Conservation (phyloP, 2,329 filamentous ascomycete genomes). For the Alternaria ventricosa region DNA sequence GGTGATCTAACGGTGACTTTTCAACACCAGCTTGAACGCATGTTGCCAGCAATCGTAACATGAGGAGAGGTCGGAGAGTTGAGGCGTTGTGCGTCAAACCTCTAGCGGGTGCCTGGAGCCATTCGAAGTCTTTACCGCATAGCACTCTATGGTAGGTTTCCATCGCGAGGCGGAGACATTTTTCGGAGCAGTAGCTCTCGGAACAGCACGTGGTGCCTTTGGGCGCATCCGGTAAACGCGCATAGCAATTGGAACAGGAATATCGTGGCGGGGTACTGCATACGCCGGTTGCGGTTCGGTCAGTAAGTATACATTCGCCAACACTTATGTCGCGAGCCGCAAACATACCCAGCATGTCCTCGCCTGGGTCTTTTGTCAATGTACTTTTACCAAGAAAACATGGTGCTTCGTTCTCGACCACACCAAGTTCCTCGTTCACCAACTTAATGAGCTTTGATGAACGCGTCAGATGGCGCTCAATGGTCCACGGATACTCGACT, state of each 20-base stretch:
- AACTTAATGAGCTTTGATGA: conserved; percentile 1
- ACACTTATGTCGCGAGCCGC: conserved; percentile 2
- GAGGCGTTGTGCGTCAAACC: conserved; percentile 22
- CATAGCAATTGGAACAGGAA: conserved; percentile 32
- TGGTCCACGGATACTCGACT: conserved; percentile 21
- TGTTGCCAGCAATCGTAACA: conserved; percentile 36
- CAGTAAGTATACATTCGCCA: conserved; percentile 23
- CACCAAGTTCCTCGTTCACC: conserved; percentile 3
- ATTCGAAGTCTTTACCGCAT: conserved; percentile 39
- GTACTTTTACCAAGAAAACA: conserved; percentile 10
- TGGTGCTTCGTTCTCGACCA: neutral
- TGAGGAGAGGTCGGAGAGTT: conserved; percentile 33
- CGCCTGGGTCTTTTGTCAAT: neutral
- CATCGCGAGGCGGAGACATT: conserved; percentile 31
- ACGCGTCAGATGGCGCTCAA: conserved; percentile 8
- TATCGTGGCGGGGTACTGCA: conserved; percentile 23
- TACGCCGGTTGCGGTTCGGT: conserved; percentile 15
- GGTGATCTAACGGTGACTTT: conserved; percentile 32
- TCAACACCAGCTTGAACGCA: conserved; percentile 26
- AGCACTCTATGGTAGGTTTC: conserved; percentile 32
- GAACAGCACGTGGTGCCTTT: conserved; percentile 25
- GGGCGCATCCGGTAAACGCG: conserved; percentile 8
- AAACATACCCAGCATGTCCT: conserved; percentile 18
- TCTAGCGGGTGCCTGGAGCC: conserved; percentile 20
- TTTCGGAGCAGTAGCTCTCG: conserved; percentile 30